Conservation (phyloP, 352 stramenopile genomes). For the Hyaloperonospora arabidopsidis region DNA sequence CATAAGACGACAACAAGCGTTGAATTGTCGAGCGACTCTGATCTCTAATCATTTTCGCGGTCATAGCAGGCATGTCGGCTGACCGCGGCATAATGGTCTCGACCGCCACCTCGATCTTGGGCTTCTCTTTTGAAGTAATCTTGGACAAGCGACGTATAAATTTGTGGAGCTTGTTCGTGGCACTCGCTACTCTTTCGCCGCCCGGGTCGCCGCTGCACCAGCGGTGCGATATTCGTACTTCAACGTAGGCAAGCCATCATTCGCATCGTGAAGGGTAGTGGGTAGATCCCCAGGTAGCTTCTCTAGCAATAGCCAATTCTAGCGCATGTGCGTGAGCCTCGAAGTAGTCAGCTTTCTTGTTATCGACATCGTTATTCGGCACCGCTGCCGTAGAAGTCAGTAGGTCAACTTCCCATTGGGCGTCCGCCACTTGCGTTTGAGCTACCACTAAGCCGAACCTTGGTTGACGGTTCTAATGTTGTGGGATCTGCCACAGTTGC, state of each 20-base stretch:
- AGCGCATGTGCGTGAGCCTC: neutral
- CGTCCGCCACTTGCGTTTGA: neutral
- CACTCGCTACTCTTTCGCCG: neutral
- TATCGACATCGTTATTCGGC: neutral
- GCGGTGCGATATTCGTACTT: neutral
- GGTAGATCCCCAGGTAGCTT: neutral
- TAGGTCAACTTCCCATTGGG: neutral
- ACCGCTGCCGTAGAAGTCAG: neutral
- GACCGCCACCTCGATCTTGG: neutral
- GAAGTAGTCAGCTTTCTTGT: neutral
- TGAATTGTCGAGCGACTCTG: neutral
- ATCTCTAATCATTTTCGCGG: neutral
- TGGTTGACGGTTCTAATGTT: neutral
- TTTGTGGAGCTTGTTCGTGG: neutral
- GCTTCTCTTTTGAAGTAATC: neutral
- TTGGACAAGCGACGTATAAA: neutral
- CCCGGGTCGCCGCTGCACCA: neutral
- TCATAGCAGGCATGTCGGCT: neutral
- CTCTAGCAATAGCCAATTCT: neutral
- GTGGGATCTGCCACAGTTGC: neutral
- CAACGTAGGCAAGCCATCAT: neutral
- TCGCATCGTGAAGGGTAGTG: neutral
- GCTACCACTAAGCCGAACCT: neutral
- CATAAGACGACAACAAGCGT: neutral
- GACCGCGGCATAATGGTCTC: neutral